phyloP scores from a whole-genome alignment of 305 asterid species.

The Monarda citriodora region DNA sequence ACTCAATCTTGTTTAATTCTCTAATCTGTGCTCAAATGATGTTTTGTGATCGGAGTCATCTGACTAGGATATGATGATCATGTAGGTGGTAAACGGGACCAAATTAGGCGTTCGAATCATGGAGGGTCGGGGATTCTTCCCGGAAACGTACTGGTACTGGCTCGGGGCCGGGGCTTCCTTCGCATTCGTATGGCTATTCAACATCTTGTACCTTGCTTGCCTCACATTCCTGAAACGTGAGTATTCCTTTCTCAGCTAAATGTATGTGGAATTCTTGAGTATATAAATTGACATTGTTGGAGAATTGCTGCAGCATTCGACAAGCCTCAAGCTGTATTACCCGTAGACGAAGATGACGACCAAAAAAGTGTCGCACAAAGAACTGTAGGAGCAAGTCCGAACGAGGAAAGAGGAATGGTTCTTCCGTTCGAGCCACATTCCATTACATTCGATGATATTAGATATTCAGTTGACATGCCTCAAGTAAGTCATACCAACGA shows the following conservation, averaged over 20 bases:
- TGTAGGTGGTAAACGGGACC: slow-evolving; percentile 30
- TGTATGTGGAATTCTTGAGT: background rate
- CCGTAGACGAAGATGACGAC: slow-evolving; percentile 28
- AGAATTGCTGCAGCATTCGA: slow-evolving; percentile 41
- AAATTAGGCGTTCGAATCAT: slow-evolving; percentile 36
- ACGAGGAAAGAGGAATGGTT: slow-evolving; percentile 50
- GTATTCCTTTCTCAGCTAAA: slow-evolving; percentile 16
- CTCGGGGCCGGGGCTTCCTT: slow-evolving; percentile 48
- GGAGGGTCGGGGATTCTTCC: slow-evolving; percentile 52
- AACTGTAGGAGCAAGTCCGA: slow-evolving; percentile 18
- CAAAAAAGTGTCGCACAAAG: background rate
- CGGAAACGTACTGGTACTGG: slow-evolving; percentile 71
- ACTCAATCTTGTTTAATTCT: background rate
- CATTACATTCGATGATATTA: slow-evolving; percentile 57
- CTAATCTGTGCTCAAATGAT: background rate
- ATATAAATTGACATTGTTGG: background rate
- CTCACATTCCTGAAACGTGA: slow-evolving; percentile 58
- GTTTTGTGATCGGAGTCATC: background rate
- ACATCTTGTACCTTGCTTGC: slow-evolving; percentile 26
- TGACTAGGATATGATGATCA: background rate
- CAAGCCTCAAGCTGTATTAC: slow-evolving; percentile 41
- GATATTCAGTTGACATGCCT: slow-evolving; percentile 82
- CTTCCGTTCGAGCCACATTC: slow-evolving; percentile 81
- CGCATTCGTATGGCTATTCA: slow-evolving; percentile 49
- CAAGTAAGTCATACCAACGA: slow-evolving; percentile 29